A percentile compares a stretch with the other conserved stretches of the same genome.
These are phyloP conservation scores for Phytophthora constricta DNA, from an alignment of 352 stramenopile genomes.

Conservation along the genomic window DNA sequence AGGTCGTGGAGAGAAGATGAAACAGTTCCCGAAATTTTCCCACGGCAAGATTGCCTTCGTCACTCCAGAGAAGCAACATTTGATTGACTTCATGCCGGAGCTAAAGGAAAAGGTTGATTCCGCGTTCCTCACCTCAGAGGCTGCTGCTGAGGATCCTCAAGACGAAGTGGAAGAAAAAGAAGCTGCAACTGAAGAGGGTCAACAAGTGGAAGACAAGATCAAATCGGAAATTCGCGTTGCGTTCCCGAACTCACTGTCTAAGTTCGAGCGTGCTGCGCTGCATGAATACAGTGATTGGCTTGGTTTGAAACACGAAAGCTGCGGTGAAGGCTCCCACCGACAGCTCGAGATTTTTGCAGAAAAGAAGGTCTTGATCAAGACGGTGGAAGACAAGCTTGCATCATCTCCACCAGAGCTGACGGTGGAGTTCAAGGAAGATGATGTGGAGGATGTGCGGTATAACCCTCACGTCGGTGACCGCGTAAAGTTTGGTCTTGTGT, in stretches of 20 bases:
- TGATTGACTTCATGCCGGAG: constrained; percentile 67
- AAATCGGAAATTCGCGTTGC: constrained; percentile 45
- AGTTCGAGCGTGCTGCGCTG: constrained; percentile 67
- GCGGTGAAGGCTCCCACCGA: constrained; percentile 46
- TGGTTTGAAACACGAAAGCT: constrained; percentile 60
- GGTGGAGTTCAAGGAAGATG: constrained; percentile 67
- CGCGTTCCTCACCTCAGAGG: constrained; percentile 41
- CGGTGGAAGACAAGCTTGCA: constrained; percentile 28
- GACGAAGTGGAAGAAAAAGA: constrained; percentile 25
- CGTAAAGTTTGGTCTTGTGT: constrained; percentile 65
- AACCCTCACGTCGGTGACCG: constrained; percentile 64
- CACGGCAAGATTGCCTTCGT: constrained; percentile 53
- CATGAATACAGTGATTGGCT: constrained; percentile 74
- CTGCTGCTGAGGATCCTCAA: constrained; percentile 13
- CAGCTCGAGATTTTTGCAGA: constrained; percentile 46
- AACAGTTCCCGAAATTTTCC: constrained; percentile 41
- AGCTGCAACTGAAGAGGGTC: constrained; percentile 11
- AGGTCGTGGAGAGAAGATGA: constrained; percentile 38
- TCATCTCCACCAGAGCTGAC: constrained; percentile 37
- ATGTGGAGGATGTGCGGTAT: constrained; percentile 72
- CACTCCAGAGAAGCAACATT: constrained; percentile 46
- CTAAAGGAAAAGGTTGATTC: constrained; percentile 65
- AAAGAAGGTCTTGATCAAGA: constrained; percentile 29
- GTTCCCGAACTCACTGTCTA: constrained; percentile 57
- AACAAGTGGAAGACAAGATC: constrained; percentile 12